Conservation (phyloP, 805 yeast species). For the Teunomyces lycoperdinae region DNA sequence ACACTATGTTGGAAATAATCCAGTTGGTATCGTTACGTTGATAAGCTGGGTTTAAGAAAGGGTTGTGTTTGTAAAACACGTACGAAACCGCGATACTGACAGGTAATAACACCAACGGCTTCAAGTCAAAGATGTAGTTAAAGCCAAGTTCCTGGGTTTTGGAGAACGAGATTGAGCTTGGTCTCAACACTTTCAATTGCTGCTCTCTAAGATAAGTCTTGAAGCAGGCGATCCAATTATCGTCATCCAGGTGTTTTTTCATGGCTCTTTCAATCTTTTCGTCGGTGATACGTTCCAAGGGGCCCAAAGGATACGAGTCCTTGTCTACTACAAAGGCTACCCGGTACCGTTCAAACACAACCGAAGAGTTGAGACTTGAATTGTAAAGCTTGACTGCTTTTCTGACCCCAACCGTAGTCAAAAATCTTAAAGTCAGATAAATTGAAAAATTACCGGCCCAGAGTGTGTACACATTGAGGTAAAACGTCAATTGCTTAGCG, state of each 20-base stretch:
- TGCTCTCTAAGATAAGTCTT: slow-evolving; percentile 11
- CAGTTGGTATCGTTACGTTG: slow-evolving; percentile 31
- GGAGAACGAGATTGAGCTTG: slow-evolving; percentile 6
- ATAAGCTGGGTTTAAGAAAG: slow-evolving; percentile 9
- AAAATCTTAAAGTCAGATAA: slow-evolving; percentile 23
- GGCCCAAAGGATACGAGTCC: slow-evolving; percentile 34
- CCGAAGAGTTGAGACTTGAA: background rate
- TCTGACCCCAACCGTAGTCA: slow-evolving; percentile 22
- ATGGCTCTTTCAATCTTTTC: slow-evolving; percentile 8
- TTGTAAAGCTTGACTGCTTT: slow-evolving; percentile 21
- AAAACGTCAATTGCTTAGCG: slow-evolving; percentile 24
- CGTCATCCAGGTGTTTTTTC: slow-evolving; percentile 5
- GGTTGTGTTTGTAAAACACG: slow-evolving; percentile 14
- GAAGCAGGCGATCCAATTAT: slow-evolving; percentile 6
- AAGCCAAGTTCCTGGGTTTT: slow-evolving; percentile 16
- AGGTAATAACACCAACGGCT: slow-evolving; percentile 14
- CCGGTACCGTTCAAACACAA: slow-evolving; percentile 30
- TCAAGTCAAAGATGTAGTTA: slow-evolving; percentile 20
- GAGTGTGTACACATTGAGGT: slow-evolving; percentile 35
- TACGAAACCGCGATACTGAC: slow-evolving; percentile 9
- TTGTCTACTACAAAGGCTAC: slow-evolving; percentile 40
- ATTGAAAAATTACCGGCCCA: slow-evolving; percentile 32
- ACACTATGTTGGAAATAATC: slow-evolving; percentile 45
- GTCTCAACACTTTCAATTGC: slow-evolving; percentile 12
- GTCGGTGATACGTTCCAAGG: slow-evolving; percentile 24